Evolutionary conservation across 148 eudicot genomes (phyloP).

Genomic region (Camellia japonica): DNA sequence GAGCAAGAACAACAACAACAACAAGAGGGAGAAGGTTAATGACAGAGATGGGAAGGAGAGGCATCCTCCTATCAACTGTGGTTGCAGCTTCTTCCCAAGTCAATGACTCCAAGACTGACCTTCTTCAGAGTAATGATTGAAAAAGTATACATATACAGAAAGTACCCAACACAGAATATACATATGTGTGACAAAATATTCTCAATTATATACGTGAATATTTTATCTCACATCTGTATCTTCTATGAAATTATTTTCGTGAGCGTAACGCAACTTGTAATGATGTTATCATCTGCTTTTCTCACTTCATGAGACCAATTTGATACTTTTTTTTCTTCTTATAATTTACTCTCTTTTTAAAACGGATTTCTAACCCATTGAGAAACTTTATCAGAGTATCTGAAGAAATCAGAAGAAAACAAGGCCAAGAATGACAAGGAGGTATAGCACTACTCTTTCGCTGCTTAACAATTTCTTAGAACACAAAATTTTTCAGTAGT

Average conservation of each 20-base stretch:
- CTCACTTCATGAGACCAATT: no score
- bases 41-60: constrained; percentile 36
- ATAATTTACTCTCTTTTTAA: background rate
- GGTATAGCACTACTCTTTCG: constrained; percentile 34
- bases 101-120: constrained; percentile 59
- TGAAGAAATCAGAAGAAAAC: constrained; percentile 93
- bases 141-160: no score
- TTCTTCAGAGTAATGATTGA: constrained; percentile 58
- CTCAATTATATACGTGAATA: no score
- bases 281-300: background rate
- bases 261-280: no score
- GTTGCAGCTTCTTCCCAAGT: constrained; percentile 34
- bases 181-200: no score
- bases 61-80: constrained; percentile 37
- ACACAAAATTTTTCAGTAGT: no score
- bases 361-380: background rate
- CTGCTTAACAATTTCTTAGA: background rate
- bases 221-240: no score
- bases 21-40: background rate
- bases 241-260: no score
- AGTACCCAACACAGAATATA: no score
- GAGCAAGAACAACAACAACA: background rate
- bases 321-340: no score
- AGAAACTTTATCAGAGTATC: constrained; percentile 48
- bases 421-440: constrained; percentile 91